A percentile compares a stretch with the other conserved stretches of the same genome.
Conservation (phyloP, 768 basidiomycete species). For the Cyclocybe cylindracea region DNA sequence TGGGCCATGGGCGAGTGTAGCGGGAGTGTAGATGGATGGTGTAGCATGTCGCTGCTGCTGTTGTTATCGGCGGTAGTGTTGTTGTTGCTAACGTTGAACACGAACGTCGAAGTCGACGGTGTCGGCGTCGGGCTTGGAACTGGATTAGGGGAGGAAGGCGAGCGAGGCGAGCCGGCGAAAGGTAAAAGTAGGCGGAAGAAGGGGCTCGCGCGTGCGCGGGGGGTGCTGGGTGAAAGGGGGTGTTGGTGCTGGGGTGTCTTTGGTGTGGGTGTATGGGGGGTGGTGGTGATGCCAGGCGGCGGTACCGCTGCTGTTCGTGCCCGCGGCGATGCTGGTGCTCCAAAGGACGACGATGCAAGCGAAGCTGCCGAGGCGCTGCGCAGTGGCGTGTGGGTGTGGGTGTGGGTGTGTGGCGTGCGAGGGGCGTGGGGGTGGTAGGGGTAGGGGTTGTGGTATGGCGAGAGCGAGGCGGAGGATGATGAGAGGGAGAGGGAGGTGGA, state of each 20-base stretch:
- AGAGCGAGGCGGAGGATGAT: not conserved
- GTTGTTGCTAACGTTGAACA: no score
- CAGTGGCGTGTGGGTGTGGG: conserved; percentile 1
- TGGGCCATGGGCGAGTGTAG: not conserved
- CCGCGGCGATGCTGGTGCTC: no score
- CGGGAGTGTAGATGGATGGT: conserved; percentile 2
- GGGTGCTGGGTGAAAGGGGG: not conserved
- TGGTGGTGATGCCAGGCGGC: no score
- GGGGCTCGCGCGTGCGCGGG: conserved; percentile 14
- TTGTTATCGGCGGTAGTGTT: not conserved
- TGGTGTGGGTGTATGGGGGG: not conserved
- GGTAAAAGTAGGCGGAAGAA: conserved; percentile 18
- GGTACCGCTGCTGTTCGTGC: no score
- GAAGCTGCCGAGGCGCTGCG: conserved; percentile 3
- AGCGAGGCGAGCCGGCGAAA: conserved; percentile 2
- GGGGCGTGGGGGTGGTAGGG: not conserved
- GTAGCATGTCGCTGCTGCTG: conserved; percentile 15
- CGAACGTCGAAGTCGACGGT: no score
- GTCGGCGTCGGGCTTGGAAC: no score
- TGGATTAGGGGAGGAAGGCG: no score
- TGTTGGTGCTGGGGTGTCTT: not conserved
- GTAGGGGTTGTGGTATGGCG: not conserved
- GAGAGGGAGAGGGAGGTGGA: not conserved
- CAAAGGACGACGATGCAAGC: not conserved
- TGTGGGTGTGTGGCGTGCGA: not conserved